Evolutionary conservation across 139 green algal genomes (phyloP), one percentile per base, ranked within the genome.

Genomic region (Closterium sp.): DNA sequence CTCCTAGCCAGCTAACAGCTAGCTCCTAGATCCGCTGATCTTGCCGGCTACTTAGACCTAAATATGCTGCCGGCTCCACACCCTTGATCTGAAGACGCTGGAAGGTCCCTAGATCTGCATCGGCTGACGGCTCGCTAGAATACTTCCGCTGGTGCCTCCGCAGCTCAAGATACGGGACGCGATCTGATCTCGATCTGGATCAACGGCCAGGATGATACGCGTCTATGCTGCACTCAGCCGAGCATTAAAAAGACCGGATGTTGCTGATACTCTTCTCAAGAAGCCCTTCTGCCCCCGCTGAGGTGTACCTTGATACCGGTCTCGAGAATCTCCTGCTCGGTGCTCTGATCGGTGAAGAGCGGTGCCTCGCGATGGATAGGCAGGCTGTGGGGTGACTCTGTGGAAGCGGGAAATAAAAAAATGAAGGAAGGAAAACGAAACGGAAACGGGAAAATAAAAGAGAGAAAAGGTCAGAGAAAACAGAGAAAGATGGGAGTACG

Each of bases 341-440:
- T 99, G 91, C 94, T 95, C 95, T 99, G 98, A 93, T 99, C 98
- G 30, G 95, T 95, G 91, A 99, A 99, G 4, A 95, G 87, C 12
- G 98, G 98, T 0, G 98, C 98, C 89, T 99, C 97, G 86, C 98
- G 96, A 92, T 99, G 98, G 92, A 99, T 99, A 90, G 96, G 96
- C 94, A 97, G 97, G 7, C 91, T 89, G 84, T 97, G 95, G 84
- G 97, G 96, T 89, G 93, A 91, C 34, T 97, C 97, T 98, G 95
- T n/a, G n/a, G n/a, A n/a, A n/a, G n/a, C 69, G 86, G 23, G 34
- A 34, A 33, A 85, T 31, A 34, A 34, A 2, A 86, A 86, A 87
- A 12, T 31, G 9, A 8, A 91, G 64, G 23, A 88, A 33, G 28
- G 12, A 86, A 86, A 30, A 91, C 64, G 25, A 30, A 91, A 55